These are phyloP conservation scores for Cairneyella variabilis DNA, from an alignment of 495 filamentous ascomycete species.

Conservation along the genomic window DNA sequence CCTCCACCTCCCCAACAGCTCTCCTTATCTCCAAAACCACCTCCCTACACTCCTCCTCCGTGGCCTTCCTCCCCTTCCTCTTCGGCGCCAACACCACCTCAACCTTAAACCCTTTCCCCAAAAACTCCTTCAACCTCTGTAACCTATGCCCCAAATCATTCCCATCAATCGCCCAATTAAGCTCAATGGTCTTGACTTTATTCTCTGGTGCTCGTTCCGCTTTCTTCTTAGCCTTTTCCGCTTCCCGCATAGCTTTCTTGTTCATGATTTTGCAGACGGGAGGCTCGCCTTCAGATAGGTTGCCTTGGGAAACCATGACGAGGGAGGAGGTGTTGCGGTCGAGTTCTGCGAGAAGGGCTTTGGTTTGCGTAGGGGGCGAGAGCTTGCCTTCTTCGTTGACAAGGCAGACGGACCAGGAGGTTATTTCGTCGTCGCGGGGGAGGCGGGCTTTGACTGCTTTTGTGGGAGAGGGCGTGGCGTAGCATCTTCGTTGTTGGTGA, in stretches of 20 bases:
- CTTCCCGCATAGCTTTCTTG: slow-evolving; percentile 31
- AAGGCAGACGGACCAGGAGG: slow-evolving; percentile 45
- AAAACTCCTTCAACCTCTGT: slow-evolving; percentile 54
- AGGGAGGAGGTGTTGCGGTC: slow-evolving; percentile 50
- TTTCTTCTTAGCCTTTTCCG: slow-evolving; percentile 25
- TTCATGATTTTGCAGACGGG: slow-evolving; percentile 68
- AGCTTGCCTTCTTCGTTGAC: slow-evolving; percentile 48
- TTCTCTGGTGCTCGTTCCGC: slow-evolving; percentile 22
- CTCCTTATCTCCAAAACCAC: slow-evolving; percentile 31
- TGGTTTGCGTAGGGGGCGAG: slow-evolving; percentile 37
- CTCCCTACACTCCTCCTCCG: slow-evolving; percentile 31
- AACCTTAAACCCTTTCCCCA: slow-evolving; percentile 60
- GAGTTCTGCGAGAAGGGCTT: slow-evolving; percentile 42
- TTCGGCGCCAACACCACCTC: slow-evolving; percentile 53
- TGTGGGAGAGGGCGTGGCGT: slow-evolving; percentile 15
- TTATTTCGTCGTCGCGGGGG: slow-evolving; percentile 53
- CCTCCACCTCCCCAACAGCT: slow-evolving; percentile 26
- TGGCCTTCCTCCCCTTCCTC: slow-evolving; percentile 29
- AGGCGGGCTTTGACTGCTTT: slow-evolving; percentile 16
- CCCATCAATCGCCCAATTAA: slow-evolving; percentile 77
- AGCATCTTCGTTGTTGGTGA: slow-evolving; percentile 16
- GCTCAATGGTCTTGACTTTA: slow-evolving; percentile 77
- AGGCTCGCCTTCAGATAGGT: slow-evolving; percentile 19
- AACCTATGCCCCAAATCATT: slow-evolving; percentile 63
- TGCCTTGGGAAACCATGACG: slow-evolving; percentile 47